Evolutionary conservation across 345 rosid genomes (phyloP).

Genomic region (Salix arbutifolia): DNA sequence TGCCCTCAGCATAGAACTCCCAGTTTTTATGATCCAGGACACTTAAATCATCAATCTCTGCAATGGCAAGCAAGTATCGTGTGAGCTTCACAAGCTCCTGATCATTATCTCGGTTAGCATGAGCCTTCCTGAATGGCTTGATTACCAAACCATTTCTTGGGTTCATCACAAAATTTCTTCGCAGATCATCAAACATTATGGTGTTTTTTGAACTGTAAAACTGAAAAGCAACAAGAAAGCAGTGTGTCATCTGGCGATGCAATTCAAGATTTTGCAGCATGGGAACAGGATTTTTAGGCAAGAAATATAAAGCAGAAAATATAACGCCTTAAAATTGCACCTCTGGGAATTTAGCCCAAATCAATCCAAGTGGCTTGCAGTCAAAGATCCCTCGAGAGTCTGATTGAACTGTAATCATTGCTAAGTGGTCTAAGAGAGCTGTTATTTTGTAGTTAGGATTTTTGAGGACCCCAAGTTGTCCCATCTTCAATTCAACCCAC

Average conservation of each 20-base stretch:
- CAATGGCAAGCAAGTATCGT: slow-evolving; percentile 77
- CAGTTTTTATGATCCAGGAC: slow-evolving; percentile 67
- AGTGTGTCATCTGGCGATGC: not conserved
- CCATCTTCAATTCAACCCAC: slow-evolving; percentile 99
- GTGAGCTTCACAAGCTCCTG: slow-evolving; percentile 86
- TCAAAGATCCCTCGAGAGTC: slow-evolving; percentile 81
- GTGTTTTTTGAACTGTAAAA: slow-evolving; percentile 73
- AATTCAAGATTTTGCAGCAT: not conserved
- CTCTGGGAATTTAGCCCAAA: slow-evolving; percentile 90
- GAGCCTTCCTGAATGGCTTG: slow-evolving; percentile 83
- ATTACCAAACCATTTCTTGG: slow-evolving; percentile 85
- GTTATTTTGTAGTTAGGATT: slow-evolving; percentile 90
- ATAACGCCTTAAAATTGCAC: slow-evolving; percentile 24
- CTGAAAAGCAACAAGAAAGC: slow-evolving; percentile 33
- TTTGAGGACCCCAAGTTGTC: slow-evolving; percentile 81
- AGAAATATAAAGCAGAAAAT: not conserved
- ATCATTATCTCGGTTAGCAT: slow-evolving; percentile 75
- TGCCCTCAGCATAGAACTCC: slow-evolving; percentile 64
- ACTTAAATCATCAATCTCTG: slow-evolving; percentile 74
- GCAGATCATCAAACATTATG: slow-evolving; percentile 92
- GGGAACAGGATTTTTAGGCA: not conserved
- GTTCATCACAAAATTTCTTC: slow-evolving; percentile 91
- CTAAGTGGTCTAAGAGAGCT: slow-evolving; percentile 84
- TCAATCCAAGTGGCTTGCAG: slow-evolving; percentile 90
- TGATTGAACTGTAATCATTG: slow-evolving; percentile 93